These are phyloP conservation scores for Selaginella moellendorffii DNA, from an alignment of 75 land plant species.

Conservation along the genomic window DNA sequence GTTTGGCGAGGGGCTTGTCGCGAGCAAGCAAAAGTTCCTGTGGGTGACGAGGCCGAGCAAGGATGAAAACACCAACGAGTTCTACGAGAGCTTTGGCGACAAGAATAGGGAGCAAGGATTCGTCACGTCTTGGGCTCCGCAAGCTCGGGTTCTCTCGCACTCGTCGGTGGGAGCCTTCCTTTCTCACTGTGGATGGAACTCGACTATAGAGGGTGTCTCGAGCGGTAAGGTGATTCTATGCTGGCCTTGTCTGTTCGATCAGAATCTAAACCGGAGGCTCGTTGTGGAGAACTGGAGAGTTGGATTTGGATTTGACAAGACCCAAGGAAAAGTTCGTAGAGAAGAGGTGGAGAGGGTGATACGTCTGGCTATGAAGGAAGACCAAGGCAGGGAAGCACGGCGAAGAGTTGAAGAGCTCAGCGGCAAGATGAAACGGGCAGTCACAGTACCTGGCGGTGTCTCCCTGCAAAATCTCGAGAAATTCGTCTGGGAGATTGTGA, in stretches of 20 bases:
- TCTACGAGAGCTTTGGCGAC: not conserved
- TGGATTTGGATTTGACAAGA: not conserved
- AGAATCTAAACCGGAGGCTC: not conserved
- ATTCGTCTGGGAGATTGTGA: too few relatives aligned
- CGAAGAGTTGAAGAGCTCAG: not conserved
- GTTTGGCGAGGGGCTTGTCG: conserved; percentile 20
- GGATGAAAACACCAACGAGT: not conserved
- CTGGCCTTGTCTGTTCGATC: not conserved
- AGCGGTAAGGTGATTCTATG: not conserved
- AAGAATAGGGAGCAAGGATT: not conserved
- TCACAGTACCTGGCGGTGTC: too few relatives aligned
- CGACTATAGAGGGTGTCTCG: not conserved
- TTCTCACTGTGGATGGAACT: conserved; percentile 5
- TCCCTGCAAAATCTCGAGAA: too few relatives aligned
- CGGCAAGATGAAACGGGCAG: not conserved
- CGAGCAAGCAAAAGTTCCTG: conserved; percentile 13
- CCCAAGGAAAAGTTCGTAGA: not conserved
- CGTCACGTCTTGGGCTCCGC: not conserved
- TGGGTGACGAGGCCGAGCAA: conserved; percentile 5
- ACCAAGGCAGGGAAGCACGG: not conserved
- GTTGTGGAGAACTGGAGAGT: conserved; percentile 6
- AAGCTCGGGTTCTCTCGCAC: not conserved
- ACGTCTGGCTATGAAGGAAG: not conserved
- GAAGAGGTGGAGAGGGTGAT: not conserved
- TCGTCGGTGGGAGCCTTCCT: not conserved